phyloP scores from a whole-genome alignment of 306 rosid species.

The Ammopiptanthus mongolicus region DNA sequence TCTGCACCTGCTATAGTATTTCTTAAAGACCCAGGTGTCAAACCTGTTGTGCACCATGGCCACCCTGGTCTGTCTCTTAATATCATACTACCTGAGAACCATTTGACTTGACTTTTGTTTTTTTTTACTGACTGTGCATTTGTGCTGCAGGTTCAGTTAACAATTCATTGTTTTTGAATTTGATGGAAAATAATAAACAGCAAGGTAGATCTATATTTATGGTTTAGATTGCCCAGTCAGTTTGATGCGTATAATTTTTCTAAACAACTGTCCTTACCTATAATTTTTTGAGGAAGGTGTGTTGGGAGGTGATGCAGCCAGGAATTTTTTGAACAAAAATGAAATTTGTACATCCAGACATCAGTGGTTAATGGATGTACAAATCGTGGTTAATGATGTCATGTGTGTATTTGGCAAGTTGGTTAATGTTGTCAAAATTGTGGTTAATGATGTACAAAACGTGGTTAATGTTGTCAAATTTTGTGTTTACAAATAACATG shows the following conservation, averaged over 20 bases:
- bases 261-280: not conserved
- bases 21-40: slow-evolving; percentile 89
- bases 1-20: slow-evolving; percentile 84
- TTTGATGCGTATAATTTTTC: not conserved
- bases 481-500: too few relatives aligned
- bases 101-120: slow-evolving; percentile 10
- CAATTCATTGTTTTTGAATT: slow-evolving; percentile 45
- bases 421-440: too few relatives aligned
- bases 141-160: slow-evolving; percentile 54
- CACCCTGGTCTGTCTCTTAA: slow-evolving; percentile 53
- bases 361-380: too few relatives aligned
- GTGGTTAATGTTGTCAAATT: too few relatives aligned
- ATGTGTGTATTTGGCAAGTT: too few relatives aligned
- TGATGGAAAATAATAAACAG: slow-evolving; percentile 74
- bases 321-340: too few relatives aligned
- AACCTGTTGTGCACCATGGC: slow-evolving; percentile 85
- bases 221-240: not conserved
- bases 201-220: slow-evolving; percentile 50
- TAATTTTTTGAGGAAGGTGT: not conserved
- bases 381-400: too few relatives aligned
- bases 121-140: slow-evolving; percentile 16
- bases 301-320: not conserved
- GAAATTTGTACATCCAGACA: too few relatives aligned
- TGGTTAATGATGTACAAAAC: too few relatives aligned
- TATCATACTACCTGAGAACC: not conserved